These are phyloP conservation scores for Botrytis medusae DNA, from an alignment of 2,329 filamentous ascomycete species.

Conservation along the genomic window DNA sequence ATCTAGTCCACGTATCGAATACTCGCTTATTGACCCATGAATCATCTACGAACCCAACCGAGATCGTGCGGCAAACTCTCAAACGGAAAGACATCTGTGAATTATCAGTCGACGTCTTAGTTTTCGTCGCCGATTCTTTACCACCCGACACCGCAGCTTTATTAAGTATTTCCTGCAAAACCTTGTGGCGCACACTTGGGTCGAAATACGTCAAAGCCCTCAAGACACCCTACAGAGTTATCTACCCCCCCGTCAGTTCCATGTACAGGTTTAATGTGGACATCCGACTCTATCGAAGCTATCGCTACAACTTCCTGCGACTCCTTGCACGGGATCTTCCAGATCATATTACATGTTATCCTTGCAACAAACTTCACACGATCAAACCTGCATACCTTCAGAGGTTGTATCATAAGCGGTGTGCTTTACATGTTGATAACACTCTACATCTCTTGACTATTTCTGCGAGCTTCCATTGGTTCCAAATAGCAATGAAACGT, in stretches of 20 bases:
- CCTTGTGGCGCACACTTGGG: constrained; percentile 22
- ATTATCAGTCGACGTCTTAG: constrained; percentile 21
- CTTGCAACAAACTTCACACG: neutral
- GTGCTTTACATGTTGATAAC: neutral
- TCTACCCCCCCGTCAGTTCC: neutral
- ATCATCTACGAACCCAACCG: neutral
- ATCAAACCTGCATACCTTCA: neutral
- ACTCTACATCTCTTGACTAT: neutral
- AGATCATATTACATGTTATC: neutral
- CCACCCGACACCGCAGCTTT: constrained; percentile 22
- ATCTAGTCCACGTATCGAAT: neutral
- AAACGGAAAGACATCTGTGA: constrained; percentile 16
- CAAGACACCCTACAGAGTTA: neutral
- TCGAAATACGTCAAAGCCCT: constrained; percentile 13
- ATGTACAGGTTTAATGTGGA: neutral
- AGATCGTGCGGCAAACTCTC: neutral
- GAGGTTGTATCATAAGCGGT: neutral
- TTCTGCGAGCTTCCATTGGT: neutral
- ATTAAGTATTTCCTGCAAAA: constrained; percentile 26
- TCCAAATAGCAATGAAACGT: neutral
- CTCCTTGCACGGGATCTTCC: neutral
- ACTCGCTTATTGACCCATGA: neutral
- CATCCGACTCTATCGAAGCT: neutral
- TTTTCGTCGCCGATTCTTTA: constrained; percentile 24
- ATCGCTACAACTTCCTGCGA: neutral